Base-by-base conservation (phyloP, 768 basidiomycete species). In the Leucocoprinus birnbaumii region DNA sequence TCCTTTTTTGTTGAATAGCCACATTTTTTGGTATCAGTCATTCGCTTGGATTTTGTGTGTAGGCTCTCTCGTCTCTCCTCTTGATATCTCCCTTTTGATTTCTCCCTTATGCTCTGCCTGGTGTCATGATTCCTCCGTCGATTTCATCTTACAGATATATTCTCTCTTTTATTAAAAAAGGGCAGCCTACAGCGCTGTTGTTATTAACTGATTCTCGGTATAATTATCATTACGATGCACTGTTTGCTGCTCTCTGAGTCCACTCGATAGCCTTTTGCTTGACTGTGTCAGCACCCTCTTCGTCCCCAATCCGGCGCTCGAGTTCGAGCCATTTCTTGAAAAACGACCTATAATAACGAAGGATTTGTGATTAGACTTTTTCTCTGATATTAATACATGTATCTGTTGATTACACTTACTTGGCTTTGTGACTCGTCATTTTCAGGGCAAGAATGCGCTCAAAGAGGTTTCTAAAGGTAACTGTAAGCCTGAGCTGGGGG, bases 261-360 rank as follows among this genome's bases (percentile, higher is more conserved):
- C 94, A 99, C 68, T 92, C 94, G 40, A 94, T 73, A 11, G 97
- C 97, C 66, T 88, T 91, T 60, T 83, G 76, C 75, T 98, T 99
- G 44, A 97, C 95, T 44, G 67, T 66, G 26, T 81, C 79, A 24
- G 83, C 86, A 18, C 94, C 94, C 41, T 87, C 86, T 56, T 89
- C 91, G 62, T 97, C 91, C 3, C 96, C 97, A 56, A 94, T 72
- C 61, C 84, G 81, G 61, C 82, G 84, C 69, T 98, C 97, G 37
- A 97, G 71, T 56, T 86, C 86, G 27, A 98, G 76, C 92, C 95
- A 97, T 69, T 98, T 98, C 73, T 99, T 99, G 82, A 99, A 98
- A 71, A 98, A 87, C 25, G 87, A 83, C 72, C 92, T 94, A 55
- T 16, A 43, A 16, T 10, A 21, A 55, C 48, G 56, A 61, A 61